These are phyloP conservation scores for Pyrrhoderma noxium DNA, from an alignment of 1,284 basidiomycete genomes.

Conservation along the genomic window DNA sequence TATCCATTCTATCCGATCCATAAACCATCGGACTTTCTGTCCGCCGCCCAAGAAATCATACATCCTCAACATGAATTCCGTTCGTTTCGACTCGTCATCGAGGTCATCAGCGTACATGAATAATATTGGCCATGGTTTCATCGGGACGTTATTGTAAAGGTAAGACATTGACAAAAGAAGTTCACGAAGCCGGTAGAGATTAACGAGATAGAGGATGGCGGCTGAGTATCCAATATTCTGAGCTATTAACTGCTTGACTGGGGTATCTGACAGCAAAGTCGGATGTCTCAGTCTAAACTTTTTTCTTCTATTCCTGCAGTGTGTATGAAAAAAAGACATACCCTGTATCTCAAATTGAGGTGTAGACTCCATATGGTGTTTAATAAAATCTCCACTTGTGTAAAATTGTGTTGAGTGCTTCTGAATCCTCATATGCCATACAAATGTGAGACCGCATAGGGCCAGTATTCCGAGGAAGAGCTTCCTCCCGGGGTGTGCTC, in stretches of 20 bases:
- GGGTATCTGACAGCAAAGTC: constrained; percentile 2
- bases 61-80: constrained; percentile 9
- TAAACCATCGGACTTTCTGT: constrained; percentile 11
- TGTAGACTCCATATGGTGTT: constrained; percentile 7
- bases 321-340: background rate
- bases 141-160: constrained; percentile 13
- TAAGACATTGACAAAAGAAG: constrained; percentile 13
- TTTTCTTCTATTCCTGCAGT: too few species aligned
- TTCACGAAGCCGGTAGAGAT: constrained; percentile 8
- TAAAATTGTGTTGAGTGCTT: background rate
- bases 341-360: constrained; percentile 8
- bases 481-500: too few species aligned
- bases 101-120: constrained; percentile 15
- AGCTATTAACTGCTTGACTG: constrained; percentile 1
- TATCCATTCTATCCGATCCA: constrained; percentile 15
- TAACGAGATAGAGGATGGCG: constrained; percentile 15
- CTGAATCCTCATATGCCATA: background rate
- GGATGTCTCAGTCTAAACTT: too few species aligned
- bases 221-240: constrained; percentile 11
- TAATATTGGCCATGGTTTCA: constrained; percentile 16
- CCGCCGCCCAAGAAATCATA: constrained; percentile 16
- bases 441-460: too few species aligned
- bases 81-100: constrained; percentile 8
- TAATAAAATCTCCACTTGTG: constrained; percentile 11
- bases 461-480: too few species aligned